Conservation (phyloP, 2,329 filamentous ascomycete species). For the Claviceps monticola region DNA sequence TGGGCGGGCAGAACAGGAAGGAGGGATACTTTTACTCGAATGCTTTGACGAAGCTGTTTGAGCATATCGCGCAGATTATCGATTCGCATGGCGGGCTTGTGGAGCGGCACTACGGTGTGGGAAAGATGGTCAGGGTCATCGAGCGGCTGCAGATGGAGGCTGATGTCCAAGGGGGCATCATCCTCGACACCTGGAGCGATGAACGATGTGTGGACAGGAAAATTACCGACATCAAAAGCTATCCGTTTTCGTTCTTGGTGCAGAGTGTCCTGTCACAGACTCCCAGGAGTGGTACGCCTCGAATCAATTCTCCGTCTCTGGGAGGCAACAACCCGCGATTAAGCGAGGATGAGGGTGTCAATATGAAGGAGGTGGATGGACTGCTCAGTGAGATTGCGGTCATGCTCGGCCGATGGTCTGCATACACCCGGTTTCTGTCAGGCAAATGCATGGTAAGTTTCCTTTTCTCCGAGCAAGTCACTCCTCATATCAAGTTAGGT, state of each 20-base stretch:
- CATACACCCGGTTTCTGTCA: slow-evolving; percentile 81
- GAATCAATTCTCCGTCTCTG: slow-evolving; percentile 63
- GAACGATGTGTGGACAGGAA: slow-evolving; percentile 73
- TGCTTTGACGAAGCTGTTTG: slow-evolving; percentile 81
- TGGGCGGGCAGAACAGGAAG: slow-evolving; percentile 33
- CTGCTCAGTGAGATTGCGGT: slow-evolving; percentile 76
- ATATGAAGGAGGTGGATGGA: slow-evolving; percentile 91
- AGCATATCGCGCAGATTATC: slow-evolving; percentile 94
- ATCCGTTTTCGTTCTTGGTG: slow-evolving; percentile 92
- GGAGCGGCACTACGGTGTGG: slow-evolving; percentile 81
- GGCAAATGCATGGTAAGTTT: slow-evolving; percentile 65
- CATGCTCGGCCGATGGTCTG: slow-evolving; percentile 86
- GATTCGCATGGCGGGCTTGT: slow-evolving; percentile 84
- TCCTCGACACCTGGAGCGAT: slow-evolving; percentile 90
- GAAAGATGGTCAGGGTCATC: slow-evolving; percentile 91
- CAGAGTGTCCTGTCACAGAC: slow-evolving; percentile 77
- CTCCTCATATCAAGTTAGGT: not conserved
- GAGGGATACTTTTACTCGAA: slow-evolving; percentile 88
- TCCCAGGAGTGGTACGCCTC: slow-evolving; percentile 47
- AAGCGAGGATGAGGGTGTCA: slow-evolving; percentile 82
- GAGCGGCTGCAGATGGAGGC: slow-evolving; percentile 87
- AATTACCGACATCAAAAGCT: slow-evolving; percentile 91
- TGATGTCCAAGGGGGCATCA: slow-evolving; percentile 89
- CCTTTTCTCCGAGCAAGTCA: not conserved
- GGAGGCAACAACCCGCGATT: slow-evolving; percentile 40